Percentiles rank a stretch among this genome's conserved stretches.
phyloP scores from a whole-genome alignment of 75 land plant genomes.

The Adiantum capillusveneris region DNA sequence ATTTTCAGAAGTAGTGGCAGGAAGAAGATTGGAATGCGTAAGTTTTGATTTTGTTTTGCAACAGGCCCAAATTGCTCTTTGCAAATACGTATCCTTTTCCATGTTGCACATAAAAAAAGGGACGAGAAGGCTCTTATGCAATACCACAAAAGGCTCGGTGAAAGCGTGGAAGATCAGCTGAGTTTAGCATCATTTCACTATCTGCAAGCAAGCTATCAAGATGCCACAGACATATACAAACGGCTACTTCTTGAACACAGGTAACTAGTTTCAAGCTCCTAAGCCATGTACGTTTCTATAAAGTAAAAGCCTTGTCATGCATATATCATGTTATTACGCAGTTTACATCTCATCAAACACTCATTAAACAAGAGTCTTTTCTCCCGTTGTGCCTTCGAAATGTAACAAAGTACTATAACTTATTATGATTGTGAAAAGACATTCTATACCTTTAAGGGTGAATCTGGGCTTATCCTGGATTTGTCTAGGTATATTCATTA shows the following conservation, averaged over 20 bases:
- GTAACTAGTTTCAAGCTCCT: conserved; percentile 9
- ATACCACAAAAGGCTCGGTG: conserved; percentile 18
- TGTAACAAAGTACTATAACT: neutral
- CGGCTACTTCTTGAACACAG: conserved; percentile 21
- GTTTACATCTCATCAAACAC: no score
- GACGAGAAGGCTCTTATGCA: conserved; percentile 25
- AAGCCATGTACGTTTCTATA: no score
- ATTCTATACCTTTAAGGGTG: no score
- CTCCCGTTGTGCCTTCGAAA: no score
- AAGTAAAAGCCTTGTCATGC: no score
- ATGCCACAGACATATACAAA: conserved; percentile 30
- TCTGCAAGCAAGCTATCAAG: conserved; percentile 21
- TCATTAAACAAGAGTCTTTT: no score
- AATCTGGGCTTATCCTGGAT: no score
- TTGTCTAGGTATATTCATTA: neutral
- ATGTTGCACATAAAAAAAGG: conserved; percentile 22
- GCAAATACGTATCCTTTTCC: conserved; percentile 22
- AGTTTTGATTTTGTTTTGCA: no score
- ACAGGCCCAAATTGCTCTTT: conserved; percentile 19
- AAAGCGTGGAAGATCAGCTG: conserved; percentile 22
- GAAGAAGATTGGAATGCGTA: no score
- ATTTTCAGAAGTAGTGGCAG: no score
- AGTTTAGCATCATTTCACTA: conserved; percentile 29
- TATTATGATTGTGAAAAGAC: neutral
- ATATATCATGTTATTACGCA: no score